Base-by-base conservation (phyloP, 2,329 filamentous ascomycete species). In the Monascus ruber region DNA sequence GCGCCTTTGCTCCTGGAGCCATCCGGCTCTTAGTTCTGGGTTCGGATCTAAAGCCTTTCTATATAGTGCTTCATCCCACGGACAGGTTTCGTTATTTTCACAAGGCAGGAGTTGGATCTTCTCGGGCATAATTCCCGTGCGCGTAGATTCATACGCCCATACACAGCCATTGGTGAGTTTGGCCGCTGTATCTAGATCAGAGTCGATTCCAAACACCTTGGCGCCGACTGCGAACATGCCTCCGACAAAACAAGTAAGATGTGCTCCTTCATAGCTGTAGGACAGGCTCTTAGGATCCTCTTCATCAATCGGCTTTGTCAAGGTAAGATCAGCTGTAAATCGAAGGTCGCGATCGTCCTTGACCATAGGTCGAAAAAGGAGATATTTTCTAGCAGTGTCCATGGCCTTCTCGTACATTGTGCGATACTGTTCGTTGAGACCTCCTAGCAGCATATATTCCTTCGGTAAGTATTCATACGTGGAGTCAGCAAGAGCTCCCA, bases 161-260 rank as follows among this genome's bases (percentile, higher is more conserved):
- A 79, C 69, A 51, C 76, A 80, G 3, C 72, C 72, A 40, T 79
- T 69, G 0, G 74, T 73, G 34, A 80, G 60, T 49, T 76, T 73
- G 33, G 66, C 62, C 7, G 73, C 77, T 37, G 78, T 68, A 1
- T 68, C 60, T 43, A 79, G 60, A 47, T 80, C 74, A 10, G 60
- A 59, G 2, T 69, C 57, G n/a, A 72, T 63, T 9, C 66, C 58
- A 53, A 79, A 78, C 1, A 79, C 51, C 48, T 71, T 74, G 34
- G 74, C 70, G 26, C 75, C 76, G 0, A 80, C 56, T 0, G 71
- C 76, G 43, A 77, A 73, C 75, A 79, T 79, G 38, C 75, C 76
- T 7, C 76, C 76, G 0, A 71, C 65, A 50, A 76, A 79, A 59
- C 76, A 80, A 24, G 64, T 67, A 9, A 79, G 64, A 54, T 80